Evolutionary conservation across 2,329 filamentous ascomycete species (phyloP), one percentile per base, ranked within the genome.

Genomic region (Xylariaceae sp.): DNA sequence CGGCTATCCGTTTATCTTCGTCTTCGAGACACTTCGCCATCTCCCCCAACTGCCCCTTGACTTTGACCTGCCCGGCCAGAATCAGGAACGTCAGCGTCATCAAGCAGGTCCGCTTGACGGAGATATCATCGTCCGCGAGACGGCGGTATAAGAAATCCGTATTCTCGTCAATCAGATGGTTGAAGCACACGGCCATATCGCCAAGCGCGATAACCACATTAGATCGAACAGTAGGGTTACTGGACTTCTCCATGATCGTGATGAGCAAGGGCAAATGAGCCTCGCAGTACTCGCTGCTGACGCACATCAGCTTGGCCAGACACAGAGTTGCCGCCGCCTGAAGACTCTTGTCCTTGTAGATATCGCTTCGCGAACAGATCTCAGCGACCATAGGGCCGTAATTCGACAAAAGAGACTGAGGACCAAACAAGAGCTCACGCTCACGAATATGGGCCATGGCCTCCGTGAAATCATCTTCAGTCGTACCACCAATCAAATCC

Each of bases 11-110:
- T 72, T 91, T 91, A 68, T 99, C 95, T n/a, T 86, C 84, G 67
- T 99, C 94, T 72, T 99, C 94, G 32, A 99, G 80, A 63, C 94
- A 99, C 75, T 99, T 99, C 54, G 94, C 94, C 94, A 99, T 99
- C 75, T 97, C 92, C 47, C 94, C 94, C 8, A 99, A 77, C 72
- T 99, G 94, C 30, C 94, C 94, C 78, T 99, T 99, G 72, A 99
- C 94, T 79, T 99, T 99, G 75, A 99, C 92, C 72, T 99, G 94
- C 30, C 95, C 94, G 0, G 94, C 94, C 44, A 99, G 75, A 65
- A 99, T 99, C 54, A 99, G 74, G 79, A 99, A 99, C 0, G 95
- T 99, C 63, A 99, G 74, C 1, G 95, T 99, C 94, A 97, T 99
- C 27, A 99, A 80, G 72, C 94, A 99, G 0, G 95, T 99, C 8